These are phyloP conservation scores for Xylariaceae sp. DNA, from an alignment of 2,329 filamentous ascomycete species.

Conservation along the genomic window DNA sequence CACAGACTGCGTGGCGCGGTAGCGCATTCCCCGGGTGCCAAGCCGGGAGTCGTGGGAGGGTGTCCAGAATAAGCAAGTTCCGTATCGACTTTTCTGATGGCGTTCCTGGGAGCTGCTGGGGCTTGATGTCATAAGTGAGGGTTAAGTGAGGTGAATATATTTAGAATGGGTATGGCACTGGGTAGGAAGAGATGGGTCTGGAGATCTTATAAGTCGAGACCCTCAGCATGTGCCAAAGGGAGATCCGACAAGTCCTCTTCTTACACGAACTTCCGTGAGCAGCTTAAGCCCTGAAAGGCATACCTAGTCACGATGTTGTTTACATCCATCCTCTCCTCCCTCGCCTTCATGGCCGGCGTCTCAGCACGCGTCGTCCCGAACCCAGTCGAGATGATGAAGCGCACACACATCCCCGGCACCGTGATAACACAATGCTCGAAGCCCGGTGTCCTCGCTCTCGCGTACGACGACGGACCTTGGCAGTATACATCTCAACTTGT, in stretches of 20 bases:
- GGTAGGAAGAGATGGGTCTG: not conserved
- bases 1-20: not conserved
- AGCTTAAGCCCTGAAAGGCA: not conserved
- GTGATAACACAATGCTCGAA: conserved; percentile 43
- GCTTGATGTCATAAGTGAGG: too few species aligned
- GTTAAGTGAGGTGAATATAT: too few species aligned
- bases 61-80: not conserved
- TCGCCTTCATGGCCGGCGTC: conserved; percentile 23
- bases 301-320: conserved; percentile 7
- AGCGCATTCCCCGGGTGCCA: not conserved
- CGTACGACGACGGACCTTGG: conserved; percentile 50
- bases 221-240: not conserved
- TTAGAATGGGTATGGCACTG: too few species aligned
- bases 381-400: conserved; percentile 39
- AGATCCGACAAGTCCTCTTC: not conserved
- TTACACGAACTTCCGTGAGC: not conserved
- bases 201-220: not conserved
- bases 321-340: conserved; percentile 19
- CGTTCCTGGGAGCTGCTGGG: not conserved
- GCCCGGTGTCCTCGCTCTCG: conserved; percentile 44
- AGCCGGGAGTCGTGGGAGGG: conserved; percentile 10
- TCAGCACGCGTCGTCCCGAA: conserved; percentile 30
- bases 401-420: conserved; percentile 37
- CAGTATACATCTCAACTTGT: conserved; percentile 44
- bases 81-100: not conserved